These are phyloP conservation scores for Orobanche coerulescens DNA, from an alignment of 257 asterid species.

Conservation along the genomic window DNA sequence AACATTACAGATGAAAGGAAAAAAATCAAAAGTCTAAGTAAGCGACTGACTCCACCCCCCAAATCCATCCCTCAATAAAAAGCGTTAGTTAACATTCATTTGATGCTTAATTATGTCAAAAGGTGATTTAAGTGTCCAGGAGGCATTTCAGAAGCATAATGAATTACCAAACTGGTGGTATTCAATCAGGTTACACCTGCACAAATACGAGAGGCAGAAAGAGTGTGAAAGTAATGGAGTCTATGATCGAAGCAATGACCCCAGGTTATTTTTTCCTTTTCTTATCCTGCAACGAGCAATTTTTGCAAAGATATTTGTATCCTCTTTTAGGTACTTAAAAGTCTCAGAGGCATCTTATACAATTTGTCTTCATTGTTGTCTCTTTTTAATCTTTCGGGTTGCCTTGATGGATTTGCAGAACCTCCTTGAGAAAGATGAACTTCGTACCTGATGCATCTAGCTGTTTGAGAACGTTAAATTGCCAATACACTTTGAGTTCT, in stretches of 20 bases:
- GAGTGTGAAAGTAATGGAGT: conserved; percentile 75
- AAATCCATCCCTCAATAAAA: too few relatives aligned
- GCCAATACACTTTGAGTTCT: background rate
- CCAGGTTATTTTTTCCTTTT: conserved; percentile 44
- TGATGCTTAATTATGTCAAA: conserved; percentile 1
- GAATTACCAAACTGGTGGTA: conserved; percentile 21
- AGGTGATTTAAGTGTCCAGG: conserved; percentile 5
- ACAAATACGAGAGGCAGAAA: conserved; percentile 97
- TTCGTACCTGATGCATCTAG: background rate
- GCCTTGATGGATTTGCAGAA: background rate
- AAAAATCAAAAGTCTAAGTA: too few relatives aligned
- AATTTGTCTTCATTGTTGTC: conserved; percentile 4
- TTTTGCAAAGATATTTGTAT: background rate
- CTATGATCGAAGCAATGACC: conserved; percentile 94
- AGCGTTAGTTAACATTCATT: conserved; percentile 12
- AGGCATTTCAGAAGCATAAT: conserved; percentile 17
- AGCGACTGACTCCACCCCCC: too few relatives aligned
- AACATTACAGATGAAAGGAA: too few relatives aligned
- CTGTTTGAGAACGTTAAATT: conserved; percentile 5
- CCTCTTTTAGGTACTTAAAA: background rate
- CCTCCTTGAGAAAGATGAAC: background rate
- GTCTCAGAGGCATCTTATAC: conserved; percentile 8
- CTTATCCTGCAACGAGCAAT: background rate
- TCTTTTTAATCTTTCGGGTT: background rate
- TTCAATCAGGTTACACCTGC: conserved; percentile 85